Base-by-base conservation (phyloP, 2,329 filamentous ascomycete species). In the Fusarium sp. region DNA sequence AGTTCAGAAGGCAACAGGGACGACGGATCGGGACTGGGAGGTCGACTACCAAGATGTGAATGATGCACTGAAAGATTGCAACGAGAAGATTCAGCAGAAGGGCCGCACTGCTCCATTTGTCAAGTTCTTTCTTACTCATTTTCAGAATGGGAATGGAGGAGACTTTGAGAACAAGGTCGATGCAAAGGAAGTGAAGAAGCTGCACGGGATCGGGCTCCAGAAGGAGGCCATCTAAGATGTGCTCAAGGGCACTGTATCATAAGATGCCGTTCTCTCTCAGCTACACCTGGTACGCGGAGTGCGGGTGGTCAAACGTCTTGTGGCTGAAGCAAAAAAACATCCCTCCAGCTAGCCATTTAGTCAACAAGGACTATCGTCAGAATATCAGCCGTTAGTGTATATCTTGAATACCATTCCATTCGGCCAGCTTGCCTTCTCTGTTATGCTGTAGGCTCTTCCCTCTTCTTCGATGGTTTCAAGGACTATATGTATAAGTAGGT, bases 41-140 rank as follows among this genome's bases (percentile, higher is more conserved):
- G 41, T 70, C n/a, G 46, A 42, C 10, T 53, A 29, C 7, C 60
- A 42, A 15, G 57, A 61, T 29, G 45, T 57, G 20, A 31, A 54
- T 10, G 61, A 62, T 13, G 57, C 58, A 10, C 18, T 66, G 2
- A 31, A 60, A 18, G 42, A 61, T 7, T 72, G 46, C 15, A 42
- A 67, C 20, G 18, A 38, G 14, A 54, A 58, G 15, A 70, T 63
- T 17, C n/a, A 47, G 14, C 33, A 67, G 20, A 36, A 38, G 9
- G 61, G 72, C 20, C 20, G 4, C 3, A 31, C 38, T 6, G 61
- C 61, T 39, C 27, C 49, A 11, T 67, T 53, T 27, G 18, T 49
- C 7, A 72, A 72, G 49, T 72, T 72, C 25, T 57, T 72, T 15
- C 20, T 70, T 14, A 72, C 42, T 4, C 57, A 72, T 58, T 70